phyloP scores from a whole-genome alignment of 345 rosid genomes.

The Salix viminalis region DNA sequence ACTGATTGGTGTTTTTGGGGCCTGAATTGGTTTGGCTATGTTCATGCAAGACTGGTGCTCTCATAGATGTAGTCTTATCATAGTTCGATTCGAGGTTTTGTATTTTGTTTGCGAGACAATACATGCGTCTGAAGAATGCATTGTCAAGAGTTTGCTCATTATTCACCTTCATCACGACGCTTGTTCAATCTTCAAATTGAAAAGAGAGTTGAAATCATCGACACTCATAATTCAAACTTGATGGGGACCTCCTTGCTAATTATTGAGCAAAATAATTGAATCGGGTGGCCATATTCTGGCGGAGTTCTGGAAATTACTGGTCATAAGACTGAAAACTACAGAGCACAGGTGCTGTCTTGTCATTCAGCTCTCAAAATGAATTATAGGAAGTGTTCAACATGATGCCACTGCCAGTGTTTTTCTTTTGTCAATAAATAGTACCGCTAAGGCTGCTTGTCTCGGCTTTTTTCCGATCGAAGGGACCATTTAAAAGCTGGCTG shows the following conservation, averaged over 20 bases:
- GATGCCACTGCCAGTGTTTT: not conserved
- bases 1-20: not conserved
- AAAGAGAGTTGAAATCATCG: not conserved
- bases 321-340: not conserved
- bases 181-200: not conserved
- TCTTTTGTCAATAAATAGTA: not conserved
- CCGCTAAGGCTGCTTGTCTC: not conserved
- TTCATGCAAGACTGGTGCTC: not conserved
- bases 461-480: no score
- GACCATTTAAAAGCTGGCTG: no score
- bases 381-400: not conserved
- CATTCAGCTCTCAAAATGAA: not conserved
- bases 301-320: not conserved
- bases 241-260: conserved; percentile 21
- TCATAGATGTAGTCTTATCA: not conserved
- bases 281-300: conserved; percentile 2
- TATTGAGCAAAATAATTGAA: conserved; percentile 20
- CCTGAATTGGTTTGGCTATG: not conserved
- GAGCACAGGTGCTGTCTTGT: not conserved
- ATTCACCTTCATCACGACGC: not conserved
- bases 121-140: no score
- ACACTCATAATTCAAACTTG: conserved; percentile 6
- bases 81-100: not conserved
- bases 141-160: not conserved
- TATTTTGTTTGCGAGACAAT: not conserved